A percentile compares a stretch with the other conserved stretches of the same genome.
phyloP scores from a whole-genome alignment of 2,329 filamentous ascomycete species.

The Fusarium neocosmosporiellum region DNA sequence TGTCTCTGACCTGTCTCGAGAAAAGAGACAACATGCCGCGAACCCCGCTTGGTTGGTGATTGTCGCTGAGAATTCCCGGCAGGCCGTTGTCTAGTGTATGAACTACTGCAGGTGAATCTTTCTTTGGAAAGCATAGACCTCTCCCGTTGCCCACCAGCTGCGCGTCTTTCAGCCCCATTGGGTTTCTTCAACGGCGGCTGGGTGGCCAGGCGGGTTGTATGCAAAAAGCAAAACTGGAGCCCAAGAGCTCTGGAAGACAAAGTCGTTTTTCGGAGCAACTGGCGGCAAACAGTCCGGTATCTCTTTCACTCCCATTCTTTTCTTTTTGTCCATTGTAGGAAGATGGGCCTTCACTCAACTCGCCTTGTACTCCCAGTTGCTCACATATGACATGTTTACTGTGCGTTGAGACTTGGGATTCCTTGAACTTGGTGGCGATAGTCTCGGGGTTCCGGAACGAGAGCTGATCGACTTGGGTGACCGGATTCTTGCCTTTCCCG shows the following conservation, averaged over 20 bases:
- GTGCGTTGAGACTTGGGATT: not conserved
- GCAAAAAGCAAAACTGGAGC: not conserved
- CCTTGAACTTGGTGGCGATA: not conserved
- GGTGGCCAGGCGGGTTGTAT: not conserved
- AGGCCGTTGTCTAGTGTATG: not conserved
- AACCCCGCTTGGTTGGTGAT: not conserved
- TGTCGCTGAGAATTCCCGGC: not conserved
- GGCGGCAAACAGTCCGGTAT: not conserved
- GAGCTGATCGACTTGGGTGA: not conserved
- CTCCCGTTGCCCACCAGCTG: not conserved
- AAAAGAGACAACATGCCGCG: not conserved
- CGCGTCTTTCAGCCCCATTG: not conserved
- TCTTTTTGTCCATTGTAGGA: not conserved
- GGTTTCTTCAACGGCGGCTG: not conserved
- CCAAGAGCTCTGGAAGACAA: not conserved
- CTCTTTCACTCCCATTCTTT: not conserved
- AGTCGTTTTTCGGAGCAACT: not conserved
- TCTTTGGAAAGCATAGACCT: not conserved
- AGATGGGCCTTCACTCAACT: not conserved
- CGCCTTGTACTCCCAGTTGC: not conserved
- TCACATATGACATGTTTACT: not conserved
- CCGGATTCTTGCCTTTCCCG: not conserved
- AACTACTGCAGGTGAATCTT: not conserved
- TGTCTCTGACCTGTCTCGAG: not conserved
- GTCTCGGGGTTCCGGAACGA: not conserved